Base-by-base conservation (phyloP, 805 yeast genomes). In the fission yeast (Schizosaccharomyces pombe) region DNA sequence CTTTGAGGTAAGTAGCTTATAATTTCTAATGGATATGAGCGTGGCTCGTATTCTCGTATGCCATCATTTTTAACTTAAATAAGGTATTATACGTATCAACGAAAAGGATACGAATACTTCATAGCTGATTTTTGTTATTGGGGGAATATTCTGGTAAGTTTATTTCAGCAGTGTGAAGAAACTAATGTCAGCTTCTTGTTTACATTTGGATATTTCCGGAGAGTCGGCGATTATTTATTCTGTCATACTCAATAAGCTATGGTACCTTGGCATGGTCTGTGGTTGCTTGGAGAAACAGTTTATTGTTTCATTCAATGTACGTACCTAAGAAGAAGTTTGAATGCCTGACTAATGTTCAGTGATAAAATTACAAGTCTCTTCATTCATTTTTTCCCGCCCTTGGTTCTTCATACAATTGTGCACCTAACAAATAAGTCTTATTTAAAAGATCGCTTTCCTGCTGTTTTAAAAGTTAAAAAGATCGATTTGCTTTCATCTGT, bases 181-280 rank as follows among this genome's bases (percentile, higher is more conserved):
- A n/a, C n/a, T n/a, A 16, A 19, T 26, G 33, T 12, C 12, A 33
- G 47, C 67, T 83, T 52, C 61, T 87, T 60, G 58, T 77, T 1
- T 89, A 76, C 62, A 73, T 89, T 32, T 89, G 97, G 97, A 70
- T 78, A 4, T 78, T 79, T 58, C 96, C 98, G 0, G 62, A 71
- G 33, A 83, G 94, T 1, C 71, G 72, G 40, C 75, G 79, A 60
- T 70, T 89, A 26, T 89, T 82, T 67, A 77, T 84, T 14, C 75
- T 89, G 2, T 85, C 93, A 59, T 87, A 84, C 66, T 82, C 95
- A 8, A 77, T 89, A 57, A 75, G 91, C 0, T 79, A 82, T 68
- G 98, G 97, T 1, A 85, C 96, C 0, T 68, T 89, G 55, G 76
- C 94, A 4, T 87, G 85, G 75, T 96, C 96, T 0, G 95, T 89